Base-by-base conservation (phyloP, 768 basidiomycete genomes). In the Auricularia sp. region DNA sequence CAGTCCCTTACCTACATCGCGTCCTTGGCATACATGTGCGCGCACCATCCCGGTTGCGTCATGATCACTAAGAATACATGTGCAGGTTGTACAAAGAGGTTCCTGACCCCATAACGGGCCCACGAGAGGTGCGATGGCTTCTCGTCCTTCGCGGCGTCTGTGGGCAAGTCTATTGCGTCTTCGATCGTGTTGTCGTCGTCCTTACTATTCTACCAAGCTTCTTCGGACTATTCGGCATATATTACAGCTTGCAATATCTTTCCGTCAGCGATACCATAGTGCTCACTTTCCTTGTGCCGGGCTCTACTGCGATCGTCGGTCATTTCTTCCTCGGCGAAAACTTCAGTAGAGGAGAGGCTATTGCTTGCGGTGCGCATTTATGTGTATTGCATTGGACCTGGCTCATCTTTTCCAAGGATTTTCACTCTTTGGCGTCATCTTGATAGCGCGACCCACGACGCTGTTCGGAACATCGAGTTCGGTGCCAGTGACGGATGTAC, bases 251-350 rank as follows among this genome's bases (percentile, higher is more conserved):
- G 11, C 80, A 85, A 72, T 90, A 87, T 72, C 80, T 93, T 3
- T 87, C 88, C 0, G 77, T 94, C 0, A 87, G 88, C 1, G 92
- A 94, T 71, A 84, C 89, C 0, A 87, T 85, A 0, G 87, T 89
- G 3, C 75, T 96, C 59, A 85, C 85, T 0, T 94, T 93, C 76
- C 77, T 94, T 3, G 72, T 81, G 0, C 93, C 93, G 0, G 80
- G 87, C 62, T 78, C 79, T 47, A 87, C 85, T 0, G 84, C 83
- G 0, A 71, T 90, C 7, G 75, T 84, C 5, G 91, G 84, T 3
- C 81, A 82, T 14, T 67, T 88, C 1, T 77, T 89, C 18, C 73
- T 90, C 16, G 80, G 82, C 33, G 92, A 93, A 68, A 72, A 70
- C 0, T 81, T 88, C 66, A 79, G 80, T 2, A 74, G 73, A 60